Evolutionary conservation across 2,329 filamentous ascomycete species (phyloP).

Genomic region (Colletotrichum lentis): DNA sequence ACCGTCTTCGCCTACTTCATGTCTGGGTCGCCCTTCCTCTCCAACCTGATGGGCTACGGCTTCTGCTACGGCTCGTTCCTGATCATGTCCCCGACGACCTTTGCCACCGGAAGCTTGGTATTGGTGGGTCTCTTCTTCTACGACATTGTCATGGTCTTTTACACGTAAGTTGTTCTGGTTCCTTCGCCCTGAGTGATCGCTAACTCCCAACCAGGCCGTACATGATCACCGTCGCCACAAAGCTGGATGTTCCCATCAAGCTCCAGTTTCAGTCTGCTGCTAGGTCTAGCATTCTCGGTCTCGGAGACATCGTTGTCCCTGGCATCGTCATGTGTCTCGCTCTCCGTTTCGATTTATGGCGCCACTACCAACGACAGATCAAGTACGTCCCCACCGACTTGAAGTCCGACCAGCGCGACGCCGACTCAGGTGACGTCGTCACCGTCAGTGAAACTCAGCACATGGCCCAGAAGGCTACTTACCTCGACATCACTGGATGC

Average conservation of each 20-base stretch:
- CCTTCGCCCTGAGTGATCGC: slow-evolving; percentile 37
- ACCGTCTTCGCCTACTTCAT: slow-evolving; percentile 73
- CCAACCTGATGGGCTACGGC: slow-evolving; percentile 85
- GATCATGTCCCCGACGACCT: slow-evolving; percentile 87
- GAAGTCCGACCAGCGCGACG: slow-evolving; percentile 45
- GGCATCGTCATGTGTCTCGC: slow-evolving; percentile 90
- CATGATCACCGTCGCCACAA: slow-evolving; percentile 88
- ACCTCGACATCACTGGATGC: slow-evolving; percentile 69
- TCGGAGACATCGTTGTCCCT: slow-evolving; percentile 93
- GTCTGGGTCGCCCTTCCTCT: slow-evolving; percentile 66
- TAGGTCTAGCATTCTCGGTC: slow-evolving; percentile 82
- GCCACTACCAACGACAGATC: slow-evolving; percentile 78
- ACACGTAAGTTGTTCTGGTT: slow-evolving; percentile 66
- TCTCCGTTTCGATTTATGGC: slow-evolving; percentile 88
- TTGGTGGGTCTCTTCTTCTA: slow-evolving; percentile 87
- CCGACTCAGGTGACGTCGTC: slow-evolving; percentile 46
- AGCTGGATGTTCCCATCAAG: slow-evolving; percentile 91
- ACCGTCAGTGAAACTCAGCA: slow-evolving; percentile 52
- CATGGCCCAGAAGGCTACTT: slow-evolving; percentile 55
- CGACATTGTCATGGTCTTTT: slow-evolving; percentile 93
- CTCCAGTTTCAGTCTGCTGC: slow-evolving; percentile 76
- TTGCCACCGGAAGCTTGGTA: slow-evolving; percentile 80
- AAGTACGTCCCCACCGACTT: slow-evolving; percentile 54
- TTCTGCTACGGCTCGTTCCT: slow-evolving; percentile 86
- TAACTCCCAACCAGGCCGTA: slow-evolving; percentile 64